These are phyloP conservation scores for Hondaea fermentalgiana DNA, from an alignment of 108 stramenopile species.

Conservation along the genomic window DNA sequence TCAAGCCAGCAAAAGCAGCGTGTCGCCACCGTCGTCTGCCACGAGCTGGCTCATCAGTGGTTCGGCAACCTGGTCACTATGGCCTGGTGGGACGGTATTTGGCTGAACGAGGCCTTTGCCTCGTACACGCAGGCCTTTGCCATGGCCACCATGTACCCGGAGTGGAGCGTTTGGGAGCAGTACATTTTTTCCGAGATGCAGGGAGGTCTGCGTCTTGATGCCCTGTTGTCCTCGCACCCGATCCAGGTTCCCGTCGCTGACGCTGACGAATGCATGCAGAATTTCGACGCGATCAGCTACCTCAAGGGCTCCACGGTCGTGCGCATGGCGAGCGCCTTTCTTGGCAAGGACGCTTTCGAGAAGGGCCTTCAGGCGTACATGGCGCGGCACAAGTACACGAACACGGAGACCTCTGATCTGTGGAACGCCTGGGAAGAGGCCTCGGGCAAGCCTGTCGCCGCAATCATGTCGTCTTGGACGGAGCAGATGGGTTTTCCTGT, in stretches of 20 bases:
- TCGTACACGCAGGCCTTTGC: slow-evolving; percentile 73
- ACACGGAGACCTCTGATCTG: slow-evolving; percentile 53
- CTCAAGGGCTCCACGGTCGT: slow-evolving; percentile 53
- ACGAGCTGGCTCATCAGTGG: slow-evolving; percentile 95
- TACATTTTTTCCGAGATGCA: slow-evolving; percentile 70
- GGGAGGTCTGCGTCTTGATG: slow-evolving; percentile 72
- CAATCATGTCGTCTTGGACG: slow-evolving; percentile 85
- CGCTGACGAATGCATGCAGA: slow-evolving; percentile 91
- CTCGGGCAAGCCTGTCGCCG: slow-evolving; percentile 69
- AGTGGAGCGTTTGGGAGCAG: slow-evolving; percentile 77
- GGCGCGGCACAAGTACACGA: slow-evolving; percentile 28
- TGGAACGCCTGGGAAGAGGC: slow-evolving; percentile 87
- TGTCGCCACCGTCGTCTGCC: slow-evolving; percentile 86
- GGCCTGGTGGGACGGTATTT: slow-evolving; percentile 93
- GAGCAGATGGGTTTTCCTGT: slow-evolving; percentile 77
- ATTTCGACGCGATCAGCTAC: slow-evolving; percentile 87
- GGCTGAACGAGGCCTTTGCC: slow-evolving; percentile 96
- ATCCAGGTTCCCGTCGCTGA: slow-evolving; percentile 66
- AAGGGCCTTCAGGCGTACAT: slow-evolving; percentile 39
- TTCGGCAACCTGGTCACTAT: slow-evolving; percentile 95
- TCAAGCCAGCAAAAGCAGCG: slow-evolving; percentile 62
- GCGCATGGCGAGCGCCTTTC: slow-evolving; percentile 28
- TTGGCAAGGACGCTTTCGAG: slow-evolving; percentile 23
- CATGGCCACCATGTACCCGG: slow-evolving; percentile 62
- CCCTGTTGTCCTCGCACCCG: slow-evolving; percentile 72